Conservation (phyloP, 768 basidiomycete species). For the Inosperma sp. region DNA sequence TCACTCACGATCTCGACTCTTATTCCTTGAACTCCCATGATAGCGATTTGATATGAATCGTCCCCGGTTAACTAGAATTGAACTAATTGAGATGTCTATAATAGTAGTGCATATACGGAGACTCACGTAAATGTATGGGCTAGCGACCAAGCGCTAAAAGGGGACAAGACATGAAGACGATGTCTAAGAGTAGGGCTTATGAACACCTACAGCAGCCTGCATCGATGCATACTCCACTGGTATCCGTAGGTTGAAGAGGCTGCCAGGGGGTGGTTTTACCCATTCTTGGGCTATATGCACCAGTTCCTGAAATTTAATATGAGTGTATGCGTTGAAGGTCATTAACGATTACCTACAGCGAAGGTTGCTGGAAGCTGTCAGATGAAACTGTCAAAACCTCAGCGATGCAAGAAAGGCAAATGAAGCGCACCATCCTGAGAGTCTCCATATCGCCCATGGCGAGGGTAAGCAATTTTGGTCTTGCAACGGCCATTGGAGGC, state of each 20-base stretch:
- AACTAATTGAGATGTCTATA: constrained; percentile 11
- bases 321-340: constrained; percentile 5
- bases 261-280: constrained; percentile 82
- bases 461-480: constrained; percentile 76
- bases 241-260: constrained; percentile 67
- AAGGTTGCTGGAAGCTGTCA: constrained; percentile 64
- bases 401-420: constrained; percentile 6
- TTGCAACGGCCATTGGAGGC: constrained; percentile 58
- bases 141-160: constrained; percentile 66
- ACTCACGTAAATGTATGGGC: constrained; percentile 79
- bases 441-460: constrained; percentile 86
- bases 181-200: constrained; percentile 9
- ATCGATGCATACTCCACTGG: constrained; percentile 86
- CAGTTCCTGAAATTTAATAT: constrained; percentile 53
- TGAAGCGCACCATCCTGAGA: constrained; percentile 55
- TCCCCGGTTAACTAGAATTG: constrained; percentile 64
- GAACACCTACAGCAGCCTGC: constrained; percentile 66
- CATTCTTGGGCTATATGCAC: constrained; percentile 77
- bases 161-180: constrained; percentile 21
- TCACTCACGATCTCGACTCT: constrained; percentile 85
- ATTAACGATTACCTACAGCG: constrained; percentile 36
- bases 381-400: constrained; percentile 9
- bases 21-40: constrained; percentile 74
- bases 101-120: constrained; percentile 2
- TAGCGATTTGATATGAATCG: constrained; percentile 87